A percentile compares a stretch with the other conserved stretches of the same genome.
phyloP scores from a whole-genome alignment of 352 stramenopile species.

The Globisporangium spinosum region DNA sequence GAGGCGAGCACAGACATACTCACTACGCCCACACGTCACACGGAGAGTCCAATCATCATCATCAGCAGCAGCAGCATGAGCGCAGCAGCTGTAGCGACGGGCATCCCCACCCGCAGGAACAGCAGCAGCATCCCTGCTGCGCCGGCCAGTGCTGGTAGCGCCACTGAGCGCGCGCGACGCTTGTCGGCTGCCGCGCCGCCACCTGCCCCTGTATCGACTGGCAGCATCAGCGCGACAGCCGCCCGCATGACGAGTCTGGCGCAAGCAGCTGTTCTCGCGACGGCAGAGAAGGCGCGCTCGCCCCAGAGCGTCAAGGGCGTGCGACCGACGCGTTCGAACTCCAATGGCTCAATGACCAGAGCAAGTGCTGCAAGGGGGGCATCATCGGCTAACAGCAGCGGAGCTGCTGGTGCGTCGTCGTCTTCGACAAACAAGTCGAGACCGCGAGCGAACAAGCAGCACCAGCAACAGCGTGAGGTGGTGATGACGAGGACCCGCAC shows the following conservation, averaged over 20 bases:
- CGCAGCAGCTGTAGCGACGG: slow-evolving; percentile 14
- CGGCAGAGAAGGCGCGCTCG: slow-evolving; percentile 9
- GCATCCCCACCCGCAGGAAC: slow-evolving; percentile 7
- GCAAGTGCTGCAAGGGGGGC: not conserved
- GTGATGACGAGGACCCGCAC: slow-evolving; percentile 32
- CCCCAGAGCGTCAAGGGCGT: slow-evolving; percentile 5
- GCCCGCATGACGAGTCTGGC: slow-evolving; percentile 15
- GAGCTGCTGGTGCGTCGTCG: not conserved
- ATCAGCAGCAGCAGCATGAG: slow-evolving; percentile 5
- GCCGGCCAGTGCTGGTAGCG: slow-evolving; percentile 1
- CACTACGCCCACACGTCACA: not conserved
- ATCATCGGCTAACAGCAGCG: not conserved
- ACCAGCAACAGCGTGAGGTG: slow-evolving; percentile 5
- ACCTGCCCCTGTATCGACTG: slow-evolving; percentile 7
- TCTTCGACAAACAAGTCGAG: slow-evolving; percentile 11
- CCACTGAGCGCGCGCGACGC: not conserved
- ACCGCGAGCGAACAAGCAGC: slow-evolving; percentile 9
- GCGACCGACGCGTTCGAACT: slow-evolving; percentile 10
- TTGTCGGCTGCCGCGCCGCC: slow-evolving; percentile 11
- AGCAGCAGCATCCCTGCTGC: slow-evolving; percentile 10
- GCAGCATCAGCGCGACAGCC: slow-evolving; percentile 5
- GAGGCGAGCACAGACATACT: not conserved
- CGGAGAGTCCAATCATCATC: not conserved
- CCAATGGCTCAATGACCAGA: slow-evolving; percentile 6
- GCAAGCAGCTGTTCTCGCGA: slow-evolving; percentile 17